phyloP scores from a whole-genome alignment of 1,284 basidiomycete genomes.

The Naganishia sp. region DNA sequence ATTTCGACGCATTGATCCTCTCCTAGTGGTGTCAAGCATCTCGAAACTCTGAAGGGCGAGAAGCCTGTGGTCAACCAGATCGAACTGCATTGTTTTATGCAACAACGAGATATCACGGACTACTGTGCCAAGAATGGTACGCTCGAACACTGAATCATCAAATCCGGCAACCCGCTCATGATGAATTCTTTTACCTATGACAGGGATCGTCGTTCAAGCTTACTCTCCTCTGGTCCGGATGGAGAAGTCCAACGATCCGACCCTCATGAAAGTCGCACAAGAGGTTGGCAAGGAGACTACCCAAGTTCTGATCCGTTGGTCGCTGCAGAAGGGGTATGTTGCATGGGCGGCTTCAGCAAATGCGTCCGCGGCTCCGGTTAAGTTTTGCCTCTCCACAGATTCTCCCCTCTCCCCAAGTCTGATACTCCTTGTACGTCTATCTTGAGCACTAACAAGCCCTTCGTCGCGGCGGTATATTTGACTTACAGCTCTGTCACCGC shows the following conservation, averaged over 20 bases:
- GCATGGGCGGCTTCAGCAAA: not conserved
- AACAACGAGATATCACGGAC: constrained; percentile 72
- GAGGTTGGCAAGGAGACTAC: constrained; percentile 68
- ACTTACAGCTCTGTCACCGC: constrained; percentile 57
- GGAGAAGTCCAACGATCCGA: constrained; percentile 59
- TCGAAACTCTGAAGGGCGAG: constrained; percentile 70
- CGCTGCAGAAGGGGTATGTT: constrained; percentile 72
- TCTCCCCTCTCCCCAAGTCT: constrained; percentile 73
- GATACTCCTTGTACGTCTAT: constrained; percentile 43
- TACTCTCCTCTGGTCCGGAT: constrained; percentile 71
- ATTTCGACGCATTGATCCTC: not conserved
- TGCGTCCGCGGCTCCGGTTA: constrained; percentile 37
- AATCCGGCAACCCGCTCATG: not conserved
- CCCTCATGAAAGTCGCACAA: constrained; percentile 60
- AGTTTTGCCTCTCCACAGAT: constrained; percentile 56
- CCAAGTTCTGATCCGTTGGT: constrained; percentile 80
- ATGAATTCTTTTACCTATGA: not conserved
- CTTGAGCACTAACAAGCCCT: no score
- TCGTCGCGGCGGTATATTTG: not conserved
- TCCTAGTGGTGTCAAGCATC: constrained; percentile 68
- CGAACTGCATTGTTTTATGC: constrained; percentile 82
- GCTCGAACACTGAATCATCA: constrained; percentile 40
- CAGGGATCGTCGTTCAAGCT: constrained; percentile 69
- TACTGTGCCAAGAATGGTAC: constrained; percentile 67
- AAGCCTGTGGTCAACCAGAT: constrained; percentile 82